Percentiles rank a stretch among this genome's conserved stretches.
phyloP scores from a whole-genome alignment of 108 stramenopile species.

The Fistulifera pelliculosa region DNA sequence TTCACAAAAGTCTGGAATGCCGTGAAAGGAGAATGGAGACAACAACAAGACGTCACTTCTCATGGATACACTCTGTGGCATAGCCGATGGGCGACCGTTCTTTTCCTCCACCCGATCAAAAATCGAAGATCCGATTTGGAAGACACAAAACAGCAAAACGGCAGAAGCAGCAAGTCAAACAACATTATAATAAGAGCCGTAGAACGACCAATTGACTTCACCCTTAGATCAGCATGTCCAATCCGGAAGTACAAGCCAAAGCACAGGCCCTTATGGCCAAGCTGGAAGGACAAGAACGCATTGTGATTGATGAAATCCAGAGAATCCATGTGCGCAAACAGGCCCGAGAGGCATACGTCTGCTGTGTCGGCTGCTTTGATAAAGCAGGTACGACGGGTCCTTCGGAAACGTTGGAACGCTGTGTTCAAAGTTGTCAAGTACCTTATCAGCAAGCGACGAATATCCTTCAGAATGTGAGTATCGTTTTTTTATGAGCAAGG shows the following conservation, averaged over 20 bases:
- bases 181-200: too few relatives aligned
- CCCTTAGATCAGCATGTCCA: constrained; percentile 30
- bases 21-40: too few relatives aligned
- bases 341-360: constrained; percentile 55
- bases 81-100: too few relatives aligned
- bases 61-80: too few relatives aligned
- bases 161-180: too few relatives aligned
- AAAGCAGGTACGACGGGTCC: constrained; percentile 67
- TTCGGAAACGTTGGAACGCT: constrained; percentile 55
- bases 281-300: constrained; percentile 56
- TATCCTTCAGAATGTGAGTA: constrained; percentile 54
- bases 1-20: too few relatives aligned
- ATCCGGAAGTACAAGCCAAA: constrained; percentile 52
- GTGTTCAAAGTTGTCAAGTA: constrained; percentile 62
- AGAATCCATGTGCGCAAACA: constrained; percentile 42
- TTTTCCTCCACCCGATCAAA: too few relatives aligned
- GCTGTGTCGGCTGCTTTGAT: constrained; percentile 47
- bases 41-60: too few relatives aligned
- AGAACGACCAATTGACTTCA: too few relatives aligned
- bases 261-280: constrained; percentile 58
- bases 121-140: too few relatives aligned
- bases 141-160: too few relatives aligned
- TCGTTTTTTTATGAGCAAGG: too few relatives aligned
- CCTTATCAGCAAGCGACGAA: constrained; percentile 59
- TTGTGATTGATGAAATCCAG: constrained; percentile 59